Evolutionary conservation across 768 basidiomycete species (phyloP), one percentile per base, ranked within the genome.

Genomic region (Punctularia strigosozonata): DNA sequence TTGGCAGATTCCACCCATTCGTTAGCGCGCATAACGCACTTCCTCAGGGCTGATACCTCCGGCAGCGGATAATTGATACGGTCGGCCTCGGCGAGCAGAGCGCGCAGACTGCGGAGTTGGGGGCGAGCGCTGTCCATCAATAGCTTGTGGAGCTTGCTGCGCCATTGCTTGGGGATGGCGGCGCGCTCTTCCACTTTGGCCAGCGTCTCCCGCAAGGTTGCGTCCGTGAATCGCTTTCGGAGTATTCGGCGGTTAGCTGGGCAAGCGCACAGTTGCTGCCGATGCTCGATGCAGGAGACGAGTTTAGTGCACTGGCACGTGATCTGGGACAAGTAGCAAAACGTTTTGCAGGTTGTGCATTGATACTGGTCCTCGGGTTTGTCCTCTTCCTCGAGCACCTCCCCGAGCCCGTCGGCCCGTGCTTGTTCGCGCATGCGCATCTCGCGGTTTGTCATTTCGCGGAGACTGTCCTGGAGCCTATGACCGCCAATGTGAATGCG

Each of bases 301-400:
- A 77, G 73, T 38, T 60, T 73, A 31, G 80, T 80, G 67, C 89
- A 91, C 23, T 64, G 62, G 55, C 89, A 91, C 41, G 75, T 79
- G 53, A 97, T 68, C 52, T 95, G 92, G 2, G 95, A 91, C 30
- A 99, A 75, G 57, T 95, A 98, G 60, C 85, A 91, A 61, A 94
- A 97, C 4, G 69, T 74, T 55, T 95, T 92, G 81, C 95, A 98
- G 46, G 83, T 61, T 36, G 69, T 63, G 69, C 95, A 99, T 58
- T 97, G 95, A 58, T 92, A 94, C 54, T 95, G 89, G 38, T 97
- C 92, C 55, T 97, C 95, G 0, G 80, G 68, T 10, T 77, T 75
- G 56, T 97, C 92, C 48, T 77, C 71, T 46, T 80, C 75, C 48
- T 87, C 80, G 20, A 88, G 62, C 25, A 68, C 61, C 55, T 95